These are phyloP conservation scores for Leptosphaerulina australis DNA, from an alignment of 2,329 filamentous ascomycete species.

Conservation along the genomic window DNA sequence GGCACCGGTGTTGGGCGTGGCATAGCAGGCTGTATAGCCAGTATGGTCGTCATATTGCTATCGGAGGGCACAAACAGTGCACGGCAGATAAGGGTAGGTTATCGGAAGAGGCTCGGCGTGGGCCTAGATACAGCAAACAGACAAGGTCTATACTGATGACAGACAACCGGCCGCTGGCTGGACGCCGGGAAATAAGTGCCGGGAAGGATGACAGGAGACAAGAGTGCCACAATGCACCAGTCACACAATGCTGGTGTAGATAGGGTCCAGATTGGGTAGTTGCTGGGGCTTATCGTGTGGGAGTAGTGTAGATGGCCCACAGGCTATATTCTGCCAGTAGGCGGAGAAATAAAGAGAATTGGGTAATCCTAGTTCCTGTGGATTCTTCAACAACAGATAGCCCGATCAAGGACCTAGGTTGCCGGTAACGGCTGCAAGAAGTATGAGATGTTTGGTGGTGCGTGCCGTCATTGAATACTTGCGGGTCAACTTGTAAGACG, in stretches of 20 bases:
- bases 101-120: slow-evolving; percentile 28
- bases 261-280: slow-evolving; percentile 39
- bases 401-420: slow-evolving; percentile 43
- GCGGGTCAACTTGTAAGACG: slow-evolving; percentile 11
- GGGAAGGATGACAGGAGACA: slow-evolving; percentile 23
- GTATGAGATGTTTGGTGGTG: slow-evolving; percentile 51
- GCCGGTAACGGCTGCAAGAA: slow-evolving; percentile 49
- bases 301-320: slow-evolving; percentile 33
- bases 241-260: slow-evolving; percentile 36
- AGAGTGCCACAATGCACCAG: slow-evolving; percentile 31
- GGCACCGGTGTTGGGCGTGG: slow-evolving; percentile 53
- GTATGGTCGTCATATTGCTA: slow-evolving; percentile 55
- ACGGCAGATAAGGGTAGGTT: slow-evolving; percentile 38
- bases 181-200: slow-evolving; percentile 29
- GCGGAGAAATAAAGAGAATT: slow-evolving; percentile 30
- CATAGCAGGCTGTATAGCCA: slow-evolving; percentile 55
- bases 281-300: slow-evolving; percentile 48
- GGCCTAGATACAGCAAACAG: slow-evolving; percentile 28
- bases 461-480: slow-evolving; percentile 51
- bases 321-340: slow-evolving; percentile 29
- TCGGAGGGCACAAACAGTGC: slow-evolving; percentile 28
- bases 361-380: slow-evolving; percentile 24
- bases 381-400: slow-evolving; percentile 13
- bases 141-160: slow-evolving; percentile 30
- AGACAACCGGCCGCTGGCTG: slow-evolving; percentile 42